Evolutionary conservation across 2,329 filamentous ascomycete genomes (phyloP), one percentile per base, ranked within the genome.

Genomic region (Phaeosphaeria sp.): DNA sequence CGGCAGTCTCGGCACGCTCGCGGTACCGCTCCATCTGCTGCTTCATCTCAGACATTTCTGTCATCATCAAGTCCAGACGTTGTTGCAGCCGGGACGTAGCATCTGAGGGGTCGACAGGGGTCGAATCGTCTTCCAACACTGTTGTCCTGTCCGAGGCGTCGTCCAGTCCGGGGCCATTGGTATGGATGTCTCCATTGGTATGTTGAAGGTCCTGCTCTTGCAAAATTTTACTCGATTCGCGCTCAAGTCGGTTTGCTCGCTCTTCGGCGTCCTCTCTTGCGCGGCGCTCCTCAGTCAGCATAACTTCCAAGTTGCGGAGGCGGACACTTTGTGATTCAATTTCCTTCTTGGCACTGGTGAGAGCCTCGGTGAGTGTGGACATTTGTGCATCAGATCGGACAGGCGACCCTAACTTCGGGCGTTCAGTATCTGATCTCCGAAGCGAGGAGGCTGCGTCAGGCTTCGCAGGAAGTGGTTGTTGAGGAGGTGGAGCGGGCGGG

Each of bases 391-490:
- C 87, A 60, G 69, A 83, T 11, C 87, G 84, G 36, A 86, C 81
- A 0, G 88, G 87, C 0, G 88, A 90, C 85, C 18, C 80, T 50
- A 56, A 78, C 30, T 89, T 91, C 9, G 89, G 85, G 55, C 90
- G 87, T 64, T 96, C 92, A 0, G 90, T 93, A 23, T 91, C 88
- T 4, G 84, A 84, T 54, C 93, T 86, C 72, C 91, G 93, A 27
- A 97, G 77, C 0, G 91, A 87, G 0, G 79, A 68, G 79, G 83
- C 63, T 17, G 85, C 87, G 76, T 96, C 92, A 0, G 94, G 94
- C 75, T 97, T 97, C 73, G 97, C 93, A 0, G 94, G 94, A 6
- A 98, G 82, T 15, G 94, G 94, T 67, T 96, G 93, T 67, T 96
- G 93, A 25, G 94, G 94, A 23, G 94, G 94, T 7, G 94, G 94